These are phyloP conservation scores for Rhodomyrtus tomentosa DNA, from an alignment of 345 rosid species.

Conservation along the genomic window DNA sequence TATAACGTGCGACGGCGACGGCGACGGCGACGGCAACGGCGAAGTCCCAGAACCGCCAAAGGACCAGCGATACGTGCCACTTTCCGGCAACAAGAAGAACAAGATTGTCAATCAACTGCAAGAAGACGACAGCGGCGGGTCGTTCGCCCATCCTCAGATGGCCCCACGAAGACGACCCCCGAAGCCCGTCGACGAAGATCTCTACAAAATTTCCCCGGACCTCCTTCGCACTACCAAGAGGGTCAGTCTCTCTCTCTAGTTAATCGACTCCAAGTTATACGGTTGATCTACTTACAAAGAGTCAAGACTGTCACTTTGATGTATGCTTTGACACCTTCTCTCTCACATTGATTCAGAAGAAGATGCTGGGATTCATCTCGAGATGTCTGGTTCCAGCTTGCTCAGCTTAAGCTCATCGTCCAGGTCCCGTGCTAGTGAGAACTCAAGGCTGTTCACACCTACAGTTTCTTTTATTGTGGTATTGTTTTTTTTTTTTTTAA, in stretches of 20 bases:
- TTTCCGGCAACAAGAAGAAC: not conserved
- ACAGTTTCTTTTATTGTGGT: not conserved
- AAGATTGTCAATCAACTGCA: not conserved
- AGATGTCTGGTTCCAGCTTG: constrained; percentile 62
- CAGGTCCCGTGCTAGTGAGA: not conserved
- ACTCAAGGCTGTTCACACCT: not conserved
- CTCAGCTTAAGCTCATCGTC: constrained; percentile 22
- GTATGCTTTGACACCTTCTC: not conserved
- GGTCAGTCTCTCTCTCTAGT: constrained; percentile 6
- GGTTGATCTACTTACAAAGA: not conserved
- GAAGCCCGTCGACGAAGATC: constrained; percentile 85
- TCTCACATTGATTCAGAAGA: constrained; percentile 25
- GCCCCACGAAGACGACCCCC: constrained; percentile 1
- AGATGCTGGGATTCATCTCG: constrained; percentile 48
- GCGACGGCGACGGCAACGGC: constrained; percentile 37
- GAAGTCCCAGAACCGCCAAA: constrained; percentile 42
- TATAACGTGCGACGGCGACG: constrained; percentile 38
- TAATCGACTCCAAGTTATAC: not conserved
- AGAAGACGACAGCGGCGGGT: not conserved
- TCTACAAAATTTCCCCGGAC: constrained; percentile 84
- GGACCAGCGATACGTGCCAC: constrained; percentile 8
- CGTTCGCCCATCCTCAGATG: not conserved
- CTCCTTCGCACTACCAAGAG: constrained; percentile 50
- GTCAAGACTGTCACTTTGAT: not conserved
- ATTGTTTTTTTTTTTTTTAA: not conserved